phyloP scores from a whole-genome alignment of 2,329 filamentous ascomycete genomes.

The Sporothrix luriei region DNA sequence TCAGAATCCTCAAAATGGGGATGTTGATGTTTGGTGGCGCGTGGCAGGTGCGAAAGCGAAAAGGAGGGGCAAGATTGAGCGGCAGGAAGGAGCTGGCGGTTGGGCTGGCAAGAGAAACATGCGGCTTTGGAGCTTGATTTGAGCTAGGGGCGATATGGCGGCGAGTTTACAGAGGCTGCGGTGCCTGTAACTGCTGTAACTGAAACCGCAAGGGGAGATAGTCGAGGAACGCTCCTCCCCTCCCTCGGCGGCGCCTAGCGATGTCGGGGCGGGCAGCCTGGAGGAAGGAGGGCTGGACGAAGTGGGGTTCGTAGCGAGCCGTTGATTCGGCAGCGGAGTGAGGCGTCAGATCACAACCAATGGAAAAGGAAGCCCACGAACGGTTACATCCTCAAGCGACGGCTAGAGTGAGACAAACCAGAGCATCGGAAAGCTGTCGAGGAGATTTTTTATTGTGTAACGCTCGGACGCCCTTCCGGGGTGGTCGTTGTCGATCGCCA shows the following conservation, averaged over 20 bases:
- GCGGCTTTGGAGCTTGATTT: not conserved
- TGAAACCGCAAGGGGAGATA: not conserved
- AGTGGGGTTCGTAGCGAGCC: constrained; percentile 20
- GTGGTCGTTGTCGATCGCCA: no score
- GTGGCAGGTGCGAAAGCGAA: constrained; percentile 20
- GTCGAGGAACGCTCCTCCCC: not conserved
- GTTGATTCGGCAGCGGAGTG: constrained; percentile 16
- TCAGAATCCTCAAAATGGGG: no score
- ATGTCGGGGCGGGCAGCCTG: constrained; percentile 22
- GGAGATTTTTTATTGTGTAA: no score
- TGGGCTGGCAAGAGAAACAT: not conserved
- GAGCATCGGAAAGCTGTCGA: no score
- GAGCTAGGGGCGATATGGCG: not conserved
- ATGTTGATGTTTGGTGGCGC: not conserved
- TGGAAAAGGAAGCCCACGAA: no score
- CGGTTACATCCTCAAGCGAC: no score
- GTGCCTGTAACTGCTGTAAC: not conserved
- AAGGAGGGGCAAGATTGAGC: constrained; percentile 31
- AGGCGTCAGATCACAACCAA: no score
- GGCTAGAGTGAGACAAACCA: no score
- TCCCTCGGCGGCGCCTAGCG: not conserved
- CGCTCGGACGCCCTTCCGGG: no score
- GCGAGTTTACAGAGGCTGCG: constrained; percentile 8
- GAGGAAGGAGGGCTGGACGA: not conserved
- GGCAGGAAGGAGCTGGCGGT: not conserved